Evolutionary conservation across 179 eudicot species (phyloP).

Genomic region (Beta lomatogona): DNA sequence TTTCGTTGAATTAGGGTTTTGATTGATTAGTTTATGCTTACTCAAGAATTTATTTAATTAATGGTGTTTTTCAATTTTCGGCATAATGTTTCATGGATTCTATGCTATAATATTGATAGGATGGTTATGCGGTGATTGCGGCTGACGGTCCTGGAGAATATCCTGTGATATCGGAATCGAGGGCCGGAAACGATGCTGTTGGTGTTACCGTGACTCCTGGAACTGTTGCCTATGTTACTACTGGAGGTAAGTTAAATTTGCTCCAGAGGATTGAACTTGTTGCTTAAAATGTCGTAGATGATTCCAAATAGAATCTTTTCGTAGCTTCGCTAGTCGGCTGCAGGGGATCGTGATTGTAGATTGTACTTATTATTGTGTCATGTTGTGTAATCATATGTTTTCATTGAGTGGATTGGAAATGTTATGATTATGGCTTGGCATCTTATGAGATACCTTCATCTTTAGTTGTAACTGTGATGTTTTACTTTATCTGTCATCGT

Average conservation of each 20-base stretch:
- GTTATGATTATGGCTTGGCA: not conserved
- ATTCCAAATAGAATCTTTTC: too few species aligned
- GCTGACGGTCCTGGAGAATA: constrained; percentile 93
- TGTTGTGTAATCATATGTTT: not conserved
- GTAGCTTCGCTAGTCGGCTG: too few species aligned
- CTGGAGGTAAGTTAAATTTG: constrained; percentile 59
- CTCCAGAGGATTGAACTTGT: not conserved
- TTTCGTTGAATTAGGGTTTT: not conserved
- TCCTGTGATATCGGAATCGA: constrained; percentile 84
- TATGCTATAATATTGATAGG: constrained; percentile 43
- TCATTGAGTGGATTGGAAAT: not conserved
- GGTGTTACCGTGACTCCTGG: constrained; percentile 78
- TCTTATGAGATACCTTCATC: not conserved
- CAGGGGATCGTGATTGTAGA: too few species aligned
- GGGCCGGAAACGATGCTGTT: constrained; percentile 91
- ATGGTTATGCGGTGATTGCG: constrained; percentile 93
- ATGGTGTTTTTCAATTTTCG: not conserved
- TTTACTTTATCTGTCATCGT: not conserved
- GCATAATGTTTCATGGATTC: too few species aligned
- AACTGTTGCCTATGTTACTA: constrained; percentile 88
- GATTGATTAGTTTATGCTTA: not conserved
- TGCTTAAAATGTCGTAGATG: too few species aligned
- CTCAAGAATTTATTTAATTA: not conserved
- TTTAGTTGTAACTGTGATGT: not conserved
- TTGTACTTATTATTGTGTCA: not conserved